Evolutionary conservation across 371 early-diverging fungal genomes (phyloP), one percentile per base, ranked within the genome.

Genomic region (Mortierella sp.): DNA sequence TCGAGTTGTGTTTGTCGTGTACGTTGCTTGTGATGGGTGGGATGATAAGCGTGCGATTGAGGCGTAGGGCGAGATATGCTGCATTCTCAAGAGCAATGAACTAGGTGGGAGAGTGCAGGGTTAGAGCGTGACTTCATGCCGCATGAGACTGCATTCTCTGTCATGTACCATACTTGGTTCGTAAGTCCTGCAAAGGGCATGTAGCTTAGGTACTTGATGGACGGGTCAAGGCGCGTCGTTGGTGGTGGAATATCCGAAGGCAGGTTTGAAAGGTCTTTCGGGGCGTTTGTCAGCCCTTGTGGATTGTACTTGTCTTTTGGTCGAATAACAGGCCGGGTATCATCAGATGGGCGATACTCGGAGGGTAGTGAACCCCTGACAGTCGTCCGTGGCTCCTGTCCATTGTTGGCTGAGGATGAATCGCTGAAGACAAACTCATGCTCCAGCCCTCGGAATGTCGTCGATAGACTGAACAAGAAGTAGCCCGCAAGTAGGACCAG

Each of bases 1-100:
- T 45, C 0, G 65, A 44, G 13, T 69, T 69, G 27, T 52, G 2
- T 1, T 53, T 47, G 62, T 76, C 66, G 47, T 76, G 77, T 2
- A 54, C 45, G 19, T 64, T 69, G 41, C 69, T 50, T 25, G 48
- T 60, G 40, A 76, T 61, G 10, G 77, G 77, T 2, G 77, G 69
- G 50, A 76, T 57, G 25, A 76, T 76, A 25, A 76, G 55, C 3
- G 69, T 69, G 31, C 77, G 45, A 37, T 69, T 65, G 24, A 76
- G 64, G 2, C 40, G 57, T 0, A 28, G 39, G 22, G 52, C 47
- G 25, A 52, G 1, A 17, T 46, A 53, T 10, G 53, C 53, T 8
- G 46, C 57, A 25, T 52, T 51, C 25, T 57, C 48, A 25, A 57
- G 53, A 0, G 48, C 52, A 1, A 60, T 49, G 54, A 60, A 65